A percentile compares a stretch with the other conserved stretches of the same genome.
These are phyloP conservation scores for Beauveria scarabaeidicola DNA, from an alignment of 2,329 filamentous ascomycete species.

Conservation along the genomic window DNA sequence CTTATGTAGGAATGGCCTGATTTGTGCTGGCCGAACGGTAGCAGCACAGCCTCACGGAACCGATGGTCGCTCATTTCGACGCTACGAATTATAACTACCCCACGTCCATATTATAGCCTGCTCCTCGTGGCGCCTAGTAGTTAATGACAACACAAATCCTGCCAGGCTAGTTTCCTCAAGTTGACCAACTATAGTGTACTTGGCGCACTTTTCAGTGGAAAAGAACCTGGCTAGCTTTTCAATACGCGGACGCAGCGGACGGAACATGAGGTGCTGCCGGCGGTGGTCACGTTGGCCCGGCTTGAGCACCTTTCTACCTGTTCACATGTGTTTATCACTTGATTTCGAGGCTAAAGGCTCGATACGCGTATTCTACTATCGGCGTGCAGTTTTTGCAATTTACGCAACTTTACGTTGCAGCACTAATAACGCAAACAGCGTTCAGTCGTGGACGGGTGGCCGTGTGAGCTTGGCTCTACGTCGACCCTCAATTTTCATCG, in stretches of 20 bases:
- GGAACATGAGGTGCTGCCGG: neutral
- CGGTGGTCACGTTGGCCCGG: neutral
- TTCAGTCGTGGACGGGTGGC: too few relatives aligned
- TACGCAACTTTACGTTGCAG: too few relatives aligned
- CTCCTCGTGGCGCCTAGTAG: neutral
- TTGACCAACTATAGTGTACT: neutral
- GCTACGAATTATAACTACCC: neutral
- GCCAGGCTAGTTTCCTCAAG: neutral
- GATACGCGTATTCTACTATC: neutral
- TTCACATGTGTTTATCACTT: neutral
- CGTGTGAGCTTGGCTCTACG: too few relatives aligned
- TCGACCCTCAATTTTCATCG: too few relatives aligned
- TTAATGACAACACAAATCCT: neutral
- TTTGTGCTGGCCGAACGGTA: neutral
- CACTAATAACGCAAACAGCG: too few relatives aligned
- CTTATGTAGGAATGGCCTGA: neutral
- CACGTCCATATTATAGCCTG: neutral
- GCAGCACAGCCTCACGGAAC: neutral
- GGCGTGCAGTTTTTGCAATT: too few relatives aligned
- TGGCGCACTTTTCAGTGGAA: neutral
- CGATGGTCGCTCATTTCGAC: neutral
- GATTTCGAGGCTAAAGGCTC: neutral
- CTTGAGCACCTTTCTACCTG: neutral
- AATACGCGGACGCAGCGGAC: neutral
- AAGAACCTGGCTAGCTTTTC: neutral